Base-by-base conservation (phyloP, 192 early-diverging fungal species). In the Phycomyces blakesleeanus region DNA sequence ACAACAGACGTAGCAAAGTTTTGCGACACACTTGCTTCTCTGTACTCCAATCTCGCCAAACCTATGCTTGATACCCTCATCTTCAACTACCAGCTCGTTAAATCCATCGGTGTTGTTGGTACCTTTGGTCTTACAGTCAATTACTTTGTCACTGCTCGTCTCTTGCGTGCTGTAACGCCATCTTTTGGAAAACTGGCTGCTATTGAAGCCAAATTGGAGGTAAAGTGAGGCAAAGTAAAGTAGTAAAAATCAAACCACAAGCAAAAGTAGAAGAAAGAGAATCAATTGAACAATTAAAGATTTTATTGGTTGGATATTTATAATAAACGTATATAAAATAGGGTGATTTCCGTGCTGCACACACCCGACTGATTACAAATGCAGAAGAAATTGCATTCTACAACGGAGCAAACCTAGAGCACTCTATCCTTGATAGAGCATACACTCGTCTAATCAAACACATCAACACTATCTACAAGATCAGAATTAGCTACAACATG, bases 311-410 rank as follows among this genome's bases (percentile, higher is more conserved):
- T n/a, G n/a, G n/a, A n/a, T n/a, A n/a, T n/a, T n/a, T n/a, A n/a
- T n/a, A n/a, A n/a, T n/a, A n/a, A n/a, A 34, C 29, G 29, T 34
- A 7, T 66, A 3, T 56, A 7, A 56, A 56, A 22, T 21, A 61
- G 69, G 97, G 95, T 69, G 94, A 97, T 59, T 95, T 98, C 83
- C 90, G 95, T 52, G 90, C 85, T 65, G 86, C 90, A 12, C 95
- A 99, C 74, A 87, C 92, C 22, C 85, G 97, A n/a, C 72, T 99
- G 21, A 94, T 97, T 38, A 93, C 92, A 64, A 92, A 98, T 66
- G 93, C 95, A 21, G 97, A 97, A 71, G 97, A 98, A 70, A 84
- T 98, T 69, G 95, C 97, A 11, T 86, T 98, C 62, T 97, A 93
- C 63, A 80, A 84, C 61, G 97, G 97, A 58, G 86, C 89, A 6